Conservation (phyloP, 495 filamentous ascomycete genomes). For the Podospora sp. region DNA sequence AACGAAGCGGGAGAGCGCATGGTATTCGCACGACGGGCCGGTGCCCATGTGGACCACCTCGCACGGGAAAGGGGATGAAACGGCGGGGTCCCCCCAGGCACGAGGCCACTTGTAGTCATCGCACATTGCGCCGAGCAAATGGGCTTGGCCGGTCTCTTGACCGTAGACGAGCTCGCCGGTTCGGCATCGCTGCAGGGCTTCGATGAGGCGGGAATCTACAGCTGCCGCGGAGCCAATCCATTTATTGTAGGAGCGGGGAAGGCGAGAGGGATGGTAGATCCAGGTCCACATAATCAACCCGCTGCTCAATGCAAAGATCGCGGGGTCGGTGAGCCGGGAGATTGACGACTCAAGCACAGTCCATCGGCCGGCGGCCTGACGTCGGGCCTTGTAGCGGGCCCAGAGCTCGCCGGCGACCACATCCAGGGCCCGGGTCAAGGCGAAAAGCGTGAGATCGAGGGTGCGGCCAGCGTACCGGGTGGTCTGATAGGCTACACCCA, state of each 20-base stretch:
- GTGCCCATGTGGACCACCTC: constrained; percentile 82
- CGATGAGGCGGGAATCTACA: constrained; percentile 77
- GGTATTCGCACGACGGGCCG: constrained; percentile 75
- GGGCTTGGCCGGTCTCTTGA: constrained; percentile 72
- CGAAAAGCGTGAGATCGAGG: constrained; percentile 84
- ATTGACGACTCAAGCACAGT: constrained; percentile 54
- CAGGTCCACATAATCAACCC: constrained; percentile 91
- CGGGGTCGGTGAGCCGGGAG: constrained; percentile 63
- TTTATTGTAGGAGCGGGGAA: constrained; percentile 77
- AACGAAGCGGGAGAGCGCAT: constrained; percentile 71
- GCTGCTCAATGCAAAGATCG: constrained; percentile 72
- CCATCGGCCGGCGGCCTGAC: constrained; percentile 48
- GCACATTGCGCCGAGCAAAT: constrained; percentile 74
- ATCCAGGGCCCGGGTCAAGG: constrained; percentile 74
- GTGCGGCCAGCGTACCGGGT: constrained; percentile 69
- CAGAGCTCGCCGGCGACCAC: constrained; percentile 68
- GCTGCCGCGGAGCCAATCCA: constrained; percentile 82
- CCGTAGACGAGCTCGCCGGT: constrained; percentile 72
- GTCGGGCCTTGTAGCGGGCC: constrained; percentile 49
- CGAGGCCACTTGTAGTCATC: constrained; percentile 68
- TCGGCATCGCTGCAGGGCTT: constrained; percentile 69
- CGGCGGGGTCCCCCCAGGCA: constrained; percentile 75
- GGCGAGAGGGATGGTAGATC: constrained; percentile 71
- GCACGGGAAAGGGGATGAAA: constrained; percentile 78
- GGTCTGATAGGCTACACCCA: constrained; percentile 24